phyloP scores from a whole-genome alignment of 805 yeast species.

The Sugiyamaella lignohabitans region DNA sequence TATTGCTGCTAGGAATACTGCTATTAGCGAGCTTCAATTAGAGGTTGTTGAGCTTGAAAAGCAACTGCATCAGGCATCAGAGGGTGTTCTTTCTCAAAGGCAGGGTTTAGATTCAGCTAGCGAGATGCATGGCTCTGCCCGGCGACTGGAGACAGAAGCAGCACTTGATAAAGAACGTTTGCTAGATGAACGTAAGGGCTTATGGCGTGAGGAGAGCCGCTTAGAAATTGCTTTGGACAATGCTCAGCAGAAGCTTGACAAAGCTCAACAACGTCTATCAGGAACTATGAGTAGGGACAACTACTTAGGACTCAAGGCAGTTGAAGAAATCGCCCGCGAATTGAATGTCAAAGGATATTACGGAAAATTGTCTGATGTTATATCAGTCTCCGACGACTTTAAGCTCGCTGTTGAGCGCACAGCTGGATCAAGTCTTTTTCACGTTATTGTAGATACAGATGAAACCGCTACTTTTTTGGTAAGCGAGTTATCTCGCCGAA shows the following conservation, averaged over 20 bases:
- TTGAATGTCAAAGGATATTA: conserved; percentile 52
- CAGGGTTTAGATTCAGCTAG: not conserved
- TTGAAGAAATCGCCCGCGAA: conserved; percentile 53
- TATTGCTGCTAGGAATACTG: conserved; percentile 21
- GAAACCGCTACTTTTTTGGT: conserved; percentile 73
- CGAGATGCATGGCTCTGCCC: not conserved
- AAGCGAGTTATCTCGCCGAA: conserved; percentile 64
- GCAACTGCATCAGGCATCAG: not conserved
- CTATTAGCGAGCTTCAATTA: not conserved
- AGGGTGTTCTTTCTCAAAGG: no score
- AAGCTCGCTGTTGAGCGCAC: conserved; percentile 81
- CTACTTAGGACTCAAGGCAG: conserved; percentile 55
- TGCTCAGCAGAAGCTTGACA: conserved; percentile 46
- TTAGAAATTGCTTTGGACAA: conserved; percentile 51
- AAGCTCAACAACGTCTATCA: conserved; percentile 53
- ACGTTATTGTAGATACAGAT: conserved; percentile 84
- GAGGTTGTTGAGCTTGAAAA: not conserved
- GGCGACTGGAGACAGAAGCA: not conserved
- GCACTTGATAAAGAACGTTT: conserved; percentile 26
- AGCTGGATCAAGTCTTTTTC: conserved; percentile 81
- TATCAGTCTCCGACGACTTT: conserved; percentile 74
- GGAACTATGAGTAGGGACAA: conserved; percentile 40
- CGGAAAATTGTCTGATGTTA: conserved; percentile 83
- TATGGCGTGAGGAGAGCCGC: conserved; percentile 77
- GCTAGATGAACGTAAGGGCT: conserved; percentile 59